Evolutionary conservation across 129 eudicot genomes (phyloP), one percentile per base, ranked within the genome.

Genomic region (Mikania micrantha): DNA sequence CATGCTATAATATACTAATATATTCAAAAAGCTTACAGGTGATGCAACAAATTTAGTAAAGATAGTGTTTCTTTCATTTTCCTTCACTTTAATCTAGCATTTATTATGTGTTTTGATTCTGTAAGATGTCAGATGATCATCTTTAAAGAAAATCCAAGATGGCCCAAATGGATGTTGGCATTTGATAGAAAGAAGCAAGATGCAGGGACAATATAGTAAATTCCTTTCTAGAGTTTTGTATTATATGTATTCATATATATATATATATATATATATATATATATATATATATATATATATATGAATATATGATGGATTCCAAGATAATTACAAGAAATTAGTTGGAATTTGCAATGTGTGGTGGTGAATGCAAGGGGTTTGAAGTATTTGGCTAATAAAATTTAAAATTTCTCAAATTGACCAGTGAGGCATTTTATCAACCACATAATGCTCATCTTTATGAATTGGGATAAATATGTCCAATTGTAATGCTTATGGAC

Each of bases 271-370:
- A n/a, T n/a, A n/a, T n/a, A n/a, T n/a, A n/a, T n/a, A n/a, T n/a
- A n/a, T n/a, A n/a, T n/a, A n/a, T n/a, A n/a, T n/a, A n/a, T n/a
- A n/a, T n/a, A n/a, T n/a, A n/a, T n/a, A n/a, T n/a, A n/a, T n/a
- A n/a, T n/a, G n/a, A n/a, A 66, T 22, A 36, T 20, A 3, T 28
- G 61, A 29, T 41, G 38, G 59, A 66, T 38, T 38, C 32, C 38
- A 63, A 78, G 71, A 66, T 69, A 72, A 66, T 34, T 80, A 70
- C 42, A 70, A 72, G 53, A 47, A 49, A 38, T 58, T 25, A 68
- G 80, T 69, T 77, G 73, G 69, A 75, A 48, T 64, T 76, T 48
- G 52, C 32, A 76, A 58, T 76, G 80, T 76, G 75, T 76, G 75
- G 80, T 76, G 75, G 70, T 67, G 70, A 68, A 53, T 60, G 69